Evolutionary conservation across 2,329 filamentous ascomycete genomes (phyloP), one percentile per base, ranked within the genome.

Genomic region (Aspergillus quadrilineatus): DNA sequence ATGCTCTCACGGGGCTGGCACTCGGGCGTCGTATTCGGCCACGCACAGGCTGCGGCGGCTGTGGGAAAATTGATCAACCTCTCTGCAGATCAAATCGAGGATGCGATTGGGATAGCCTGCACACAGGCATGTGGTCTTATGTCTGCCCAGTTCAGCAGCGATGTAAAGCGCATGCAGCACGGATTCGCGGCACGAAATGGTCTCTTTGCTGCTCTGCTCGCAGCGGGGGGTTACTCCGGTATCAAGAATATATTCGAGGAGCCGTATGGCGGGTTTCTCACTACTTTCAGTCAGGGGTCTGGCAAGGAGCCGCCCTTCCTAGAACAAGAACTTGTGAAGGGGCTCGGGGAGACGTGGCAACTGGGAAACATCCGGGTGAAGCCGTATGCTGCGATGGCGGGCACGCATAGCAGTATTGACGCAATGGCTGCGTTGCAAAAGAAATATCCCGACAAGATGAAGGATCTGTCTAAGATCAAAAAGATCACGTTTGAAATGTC

Each of bases 81-180:
- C 1, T 50, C 60, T 0, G 58, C 69, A 0, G 61, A 59, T 6
- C 34, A 63, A 3, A 68, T 71, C 6, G 74, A 77, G 56, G 65
- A 68, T 2, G 72, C 74, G n/a, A 9, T 39, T 6, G 37, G 37
- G 6, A 39, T 15, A 39, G 37, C n/a, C 6, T 39, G 37, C 37
- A 39, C 37, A 14, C 37, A 39, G n/a, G 37, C 37, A 0, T 64
- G 73, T 42, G 74, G 73, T 2, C 61, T 76, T 4, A 78, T 78
- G 74, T 69, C 71, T 2, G 76, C 75, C 4, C 73, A 78, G 57
- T 79, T 72, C 54, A 77, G 73, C 44, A 71, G 71, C n/a, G 71
- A 74, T 56, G 69, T 74, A 0, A 80, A 79, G 62, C 71, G 75
- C 2, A 75, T 79, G 71, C 76, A 79, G 60, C 77, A 79, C 56